These are phyloP conservation scores for Penicillium silybi DNA, from an alignment of 495 filamentous ascomycete species.

Conservation along the genomic window DNA sequence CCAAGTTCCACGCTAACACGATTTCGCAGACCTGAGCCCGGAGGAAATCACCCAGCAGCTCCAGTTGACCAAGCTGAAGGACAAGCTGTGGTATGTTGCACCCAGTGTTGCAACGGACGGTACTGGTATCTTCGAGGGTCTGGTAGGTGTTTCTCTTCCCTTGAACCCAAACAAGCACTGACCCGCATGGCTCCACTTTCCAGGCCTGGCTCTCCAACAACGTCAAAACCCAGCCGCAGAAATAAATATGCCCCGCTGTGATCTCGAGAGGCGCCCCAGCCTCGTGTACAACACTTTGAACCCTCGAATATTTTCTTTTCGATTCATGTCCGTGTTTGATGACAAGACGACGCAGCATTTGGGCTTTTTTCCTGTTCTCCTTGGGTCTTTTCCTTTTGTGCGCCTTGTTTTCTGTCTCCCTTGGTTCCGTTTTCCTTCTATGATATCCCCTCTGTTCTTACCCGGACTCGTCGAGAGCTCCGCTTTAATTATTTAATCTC, in stretches of 20 bases:
- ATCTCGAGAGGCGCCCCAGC: slow-evolving; percentile 23
- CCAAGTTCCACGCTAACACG: slow-evolving; percentile 11
- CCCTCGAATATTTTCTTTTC: slow-evolving; percentile 23
- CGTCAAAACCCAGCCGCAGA: slow-evolving; percentile 68
- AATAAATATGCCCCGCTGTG: slow-evolving; percentile 33
- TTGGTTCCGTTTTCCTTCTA: slow-evolving; percentile 24
- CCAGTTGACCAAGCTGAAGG: slow-evolving; percentile 77
- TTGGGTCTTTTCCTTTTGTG: slow-evolving; percentile 18
- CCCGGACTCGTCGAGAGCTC: slow-evolving; percentile 22
- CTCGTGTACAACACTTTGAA: slow-evolving; percentile 43
- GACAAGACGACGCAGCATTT: slow-evolving; percentile 47
- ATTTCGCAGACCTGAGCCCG: slow-evolving; percentile 69
- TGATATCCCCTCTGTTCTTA: slow-evolving; percentile 35
- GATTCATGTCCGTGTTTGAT: slow-evolving; percentile 44
- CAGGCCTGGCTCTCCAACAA: slow-evolving; percentile 91
- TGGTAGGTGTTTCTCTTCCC: slow-evolving; percentile 51
- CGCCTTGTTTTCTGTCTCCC: slow-evolving; percentile 14
- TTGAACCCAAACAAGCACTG: slow-evolving; percentile 14
- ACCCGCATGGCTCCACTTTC: slow-evolving; percentile 15
- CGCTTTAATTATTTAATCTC: slow-evolving; percentile 29
- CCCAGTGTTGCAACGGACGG: slow-evolving; percentile 93
- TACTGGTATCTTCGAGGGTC: slow-evolving; percentile 89
- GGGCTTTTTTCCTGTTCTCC: slow-evolving; percentile 24
- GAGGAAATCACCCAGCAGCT: slow-evolving; percentile 83
- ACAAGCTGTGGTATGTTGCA: slow-evolving; percentile 94